Evolutionary conservation across 768 basidiomycete genomes (phyloP).

Genomic region (Kwoniella dejecticola): DNA sequence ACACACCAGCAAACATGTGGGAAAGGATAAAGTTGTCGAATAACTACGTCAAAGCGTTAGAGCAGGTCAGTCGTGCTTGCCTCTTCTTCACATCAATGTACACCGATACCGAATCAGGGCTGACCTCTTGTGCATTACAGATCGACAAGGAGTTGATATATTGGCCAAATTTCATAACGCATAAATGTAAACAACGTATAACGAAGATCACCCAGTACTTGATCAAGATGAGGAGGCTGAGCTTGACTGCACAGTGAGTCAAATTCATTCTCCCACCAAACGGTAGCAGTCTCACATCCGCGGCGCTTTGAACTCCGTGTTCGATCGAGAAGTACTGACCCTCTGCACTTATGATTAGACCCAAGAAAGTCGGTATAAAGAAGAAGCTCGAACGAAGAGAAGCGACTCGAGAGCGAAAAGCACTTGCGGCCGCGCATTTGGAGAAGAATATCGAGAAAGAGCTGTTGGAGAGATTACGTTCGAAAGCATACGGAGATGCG

Average conservation of each 20-base stretch:
- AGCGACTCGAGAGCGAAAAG: conserved; percentile 89
- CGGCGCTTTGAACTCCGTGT: too few relatives aligned
- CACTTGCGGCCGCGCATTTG: conserved; percentile 89
- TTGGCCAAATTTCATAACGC: conserved; percentile 96
- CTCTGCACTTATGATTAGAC: conserved; percentile 60
- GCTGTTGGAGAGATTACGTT: conserved; percentile 89
- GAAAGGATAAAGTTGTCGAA: conserved; percentile 88
- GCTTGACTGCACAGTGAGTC: conserved; percentile 79
- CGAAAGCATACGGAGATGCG: conserved; percentile 95
- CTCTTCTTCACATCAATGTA: too few relatives aligned
- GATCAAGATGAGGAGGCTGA: conserved; percentile 93
- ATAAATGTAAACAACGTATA: conserved; percentile 98
- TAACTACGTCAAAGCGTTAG: conserved; percentile 91
- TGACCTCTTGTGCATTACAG: conserved; percentile 58
- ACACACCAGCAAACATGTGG: conserved; percentile 97
- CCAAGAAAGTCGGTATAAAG: conserved; percentile 91
- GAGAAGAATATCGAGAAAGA: conserved; percentile 96
- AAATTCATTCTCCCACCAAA: neutral
- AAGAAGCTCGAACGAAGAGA: conserved; percentile 95
- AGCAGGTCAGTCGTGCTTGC: conserved; percentile 74
- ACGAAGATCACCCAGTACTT: conserved; percentile 99
- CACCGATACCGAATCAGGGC: too few relatives aligned
- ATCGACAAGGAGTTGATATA: conserved; percentile 94
- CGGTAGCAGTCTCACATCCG: too few relatives aligned
- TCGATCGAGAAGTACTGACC: neutral